Percentiles rank a stretch among this genome's conserved stretches.
phyloP scores from a whole-genome alignment of 225 moss, liverwort and hornwort species.

The Sphagnum tenellum region DNA sequence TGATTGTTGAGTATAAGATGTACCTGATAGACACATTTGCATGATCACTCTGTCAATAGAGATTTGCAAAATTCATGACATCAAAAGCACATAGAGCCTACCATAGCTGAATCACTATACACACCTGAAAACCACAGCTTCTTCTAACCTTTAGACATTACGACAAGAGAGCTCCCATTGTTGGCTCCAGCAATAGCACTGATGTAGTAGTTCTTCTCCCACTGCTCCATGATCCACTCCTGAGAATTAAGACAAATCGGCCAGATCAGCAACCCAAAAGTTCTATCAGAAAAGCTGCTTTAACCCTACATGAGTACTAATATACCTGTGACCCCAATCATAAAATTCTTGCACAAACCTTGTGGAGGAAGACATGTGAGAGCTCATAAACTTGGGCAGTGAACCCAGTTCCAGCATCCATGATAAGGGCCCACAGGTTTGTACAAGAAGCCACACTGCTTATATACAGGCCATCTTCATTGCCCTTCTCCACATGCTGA shows the following conservation, averaged over 20 bases:
- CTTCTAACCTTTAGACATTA: conserved; percentile 50
- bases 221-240: conserved; percentile 76
- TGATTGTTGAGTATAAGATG: conserved; percentile 56
- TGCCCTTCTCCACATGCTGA: conserved; percentile 64
- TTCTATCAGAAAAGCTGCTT: neutral
- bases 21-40: conserved; percentile 18
- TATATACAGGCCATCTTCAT: conserved; percentile 67
- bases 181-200: conserved; percentile 62
- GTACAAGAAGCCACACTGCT: conserved; percentile 70
- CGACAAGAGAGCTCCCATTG: conserved; percentile 57
- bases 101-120: too few relatives aligned
- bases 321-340: too few relatives aligned
- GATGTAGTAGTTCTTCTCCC: conserved; percentile 64
- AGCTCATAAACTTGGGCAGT: conserved; percentile 60
- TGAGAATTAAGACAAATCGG: conserved; percentile 1
- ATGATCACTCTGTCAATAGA: too few relatives aligned
- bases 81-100: too few relatives aligned
- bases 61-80: too few relatives aligned
- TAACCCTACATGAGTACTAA: too few relatives aligned
- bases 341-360: conserved; percentile 10
- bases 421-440: conserved; percentile 66
- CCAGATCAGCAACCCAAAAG: too few relatives aligned
- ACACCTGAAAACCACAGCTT: too few relatives aligned
- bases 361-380: conserved; percentile 56
- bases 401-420: conserved; percentile 61